Base-by-base conservation (phyloP, 2,329 filamentous ascomycete species). In the Cucurbitaria berberidis region DNA sequence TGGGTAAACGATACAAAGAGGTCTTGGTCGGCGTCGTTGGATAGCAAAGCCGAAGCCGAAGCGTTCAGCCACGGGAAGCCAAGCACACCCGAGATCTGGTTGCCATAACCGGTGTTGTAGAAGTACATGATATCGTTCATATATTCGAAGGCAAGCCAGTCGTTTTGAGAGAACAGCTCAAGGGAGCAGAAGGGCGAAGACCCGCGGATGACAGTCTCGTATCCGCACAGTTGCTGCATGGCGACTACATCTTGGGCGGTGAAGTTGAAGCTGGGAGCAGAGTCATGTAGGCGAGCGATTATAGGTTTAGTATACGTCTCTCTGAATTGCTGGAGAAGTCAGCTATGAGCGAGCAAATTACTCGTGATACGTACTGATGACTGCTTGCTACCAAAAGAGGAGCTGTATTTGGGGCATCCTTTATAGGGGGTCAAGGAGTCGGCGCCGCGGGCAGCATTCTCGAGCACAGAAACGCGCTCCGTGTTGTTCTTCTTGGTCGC, bases 1-100 rank as follows among this genome's bases (percentile, higher is more conserved):
- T 89, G 87, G 0, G 87, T 89, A 75, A 89, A 89, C 46, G 84
- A 86, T 35, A 89, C 78, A 64, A 86, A 87, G 7, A 89, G 77
- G 50, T 89, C 84, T 64, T 89, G 81, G n/a, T 72, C 70, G 5
- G 73, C 69, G 3, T 66, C 63, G 49, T 70, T 73, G 30, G 84
- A 65, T 9, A 87, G 74, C 0, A 80, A 67, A 5, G 84, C 74
- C 9, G 75, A 64, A 0, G 84, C 78, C 0, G 85, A 86, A 0
- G 85, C 82, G 57, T 87, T 87, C 5, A 89, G 66, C 87, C 87
- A 90, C 0, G 87, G 87, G 47, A 85, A 81, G 1, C 87, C 87
- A 5, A 89, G 78, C 16, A 79, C 78, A 0, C 84, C 85, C 0
- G 84, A 80, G 1, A 85, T 75, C 19, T 64, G 50, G 58, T 82